Conservation (phyloP, 2,329 filamentous ascomycete species). For the Pestalotiopsis sp. region DNA sequence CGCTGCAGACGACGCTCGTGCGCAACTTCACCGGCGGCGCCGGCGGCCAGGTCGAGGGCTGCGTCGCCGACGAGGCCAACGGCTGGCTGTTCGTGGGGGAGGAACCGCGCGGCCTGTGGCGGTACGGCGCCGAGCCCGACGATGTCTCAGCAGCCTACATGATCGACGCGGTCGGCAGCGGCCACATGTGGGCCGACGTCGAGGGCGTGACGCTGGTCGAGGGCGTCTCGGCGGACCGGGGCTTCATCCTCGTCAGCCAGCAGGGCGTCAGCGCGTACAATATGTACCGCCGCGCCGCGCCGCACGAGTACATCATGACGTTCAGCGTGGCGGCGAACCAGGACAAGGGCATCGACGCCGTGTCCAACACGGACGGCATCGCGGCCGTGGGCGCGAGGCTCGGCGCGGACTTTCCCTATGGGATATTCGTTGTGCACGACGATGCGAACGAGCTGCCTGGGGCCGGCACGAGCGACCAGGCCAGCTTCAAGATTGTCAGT, state of each 20-base stretch:
- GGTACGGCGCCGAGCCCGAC: conserved; percentile 54
- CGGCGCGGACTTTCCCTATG: conserved; percentile 43
- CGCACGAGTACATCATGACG: conserved; percentile 51
- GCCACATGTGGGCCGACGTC: conserved; percentile 53
- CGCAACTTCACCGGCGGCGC: conserved; percentile 54
- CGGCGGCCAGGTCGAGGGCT: conserved; percentile 57
- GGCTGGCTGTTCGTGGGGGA: conserved; percentile 55
- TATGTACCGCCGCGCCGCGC: conserved; percentile 50
- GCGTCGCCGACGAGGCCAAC: conserved; percentile 54
- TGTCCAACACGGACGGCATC: conserved; percentile 57
- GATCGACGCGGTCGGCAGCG: conserved; percentile 48
- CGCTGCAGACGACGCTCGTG: conserved; percentile 49
- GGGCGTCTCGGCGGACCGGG: conserved; percentile 44
- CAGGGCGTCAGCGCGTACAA: conserved; percentile 57
- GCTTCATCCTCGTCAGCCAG: conserved; percentile 55
- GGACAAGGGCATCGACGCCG: conserved; percentile 45
- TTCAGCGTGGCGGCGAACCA: conserved; percentile 48
- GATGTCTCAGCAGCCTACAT: conserved; percentile 32
- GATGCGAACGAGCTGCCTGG: conserved; percentile 53
- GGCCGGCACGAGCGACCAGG: conserved; percentile 47
- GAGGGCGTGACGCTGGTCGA: conserved; percentile 55
- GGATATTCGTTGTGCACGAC: conserved; percentile 55
- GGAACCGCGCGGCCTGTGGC: conserved; percentile 54
- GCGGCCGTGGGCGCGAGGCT: conserved; percentile 47
- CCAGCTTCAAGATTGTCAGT: conserved; percentile 54